Evolutionary conservation across 139 green algal species (phyloP).

Genomic region (Tetraselmis chui): DNA sequence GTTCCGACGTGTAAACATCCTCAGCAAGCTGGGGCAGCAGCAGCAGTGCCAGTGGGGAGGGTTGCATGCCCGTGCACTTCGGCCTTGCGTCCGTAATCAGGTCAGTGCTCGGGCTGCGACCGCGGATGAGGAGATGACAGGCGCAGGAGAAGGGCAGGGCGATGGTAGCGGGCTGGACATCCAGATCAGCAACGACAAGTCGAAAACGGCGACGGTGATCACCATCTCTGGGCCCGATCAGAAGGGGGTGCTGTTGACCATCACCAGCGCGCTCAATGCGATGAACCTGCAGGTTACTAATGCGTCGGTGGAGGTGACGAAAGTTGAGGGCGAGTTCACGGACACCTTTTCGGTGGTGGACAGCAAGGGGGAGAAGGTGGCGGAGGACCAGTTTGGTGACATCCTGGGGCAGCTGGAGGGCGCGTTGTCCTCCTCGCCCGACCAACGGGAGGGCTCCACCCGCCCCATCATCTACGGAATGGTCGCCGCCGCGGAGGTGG

Average conservation of each 20-base stretch:
- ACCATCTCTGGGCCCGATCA: conserved; percentile 49
- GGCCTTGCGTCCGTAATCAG: background rate
- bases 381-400: conserved; percentile 30
- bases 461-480: conserved; percentile 79
- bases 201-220: conserved; percentile 38
- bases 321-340: background rate
- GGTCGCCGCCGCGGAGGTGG: conserved; percentile 49
- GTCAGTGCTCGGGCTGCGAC: background rate
- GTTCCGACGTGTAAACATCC: too few species aligned
- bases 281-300: conserved; percentile 56
- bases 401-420: conserved; percentile 41
- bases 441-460: conserved; percentile 28
- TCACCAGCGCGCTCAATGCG: conserved; percentile 52
- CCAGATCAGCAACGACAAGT: conserved; percentile 47
- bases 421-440: conserved; percentile 34
- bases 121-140: background rate
- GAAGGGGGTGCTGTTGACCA: conserved; percentile 47
- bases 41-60: too few species aligned
- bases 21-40: too few species aligned
- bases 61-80: background rate
- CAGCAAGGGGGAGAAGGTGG: conserved; percentile 15
- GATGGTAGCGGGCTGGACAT: conserved; percentile 31
- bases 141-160: background rate
- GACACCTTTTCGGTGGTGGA: background rate
- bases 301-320: conserved; percentile 25